Base-by-base conservation (phyloP, 768 basidiomycete genomes). In the Porpolomopsis calyptriformis region DNA sequence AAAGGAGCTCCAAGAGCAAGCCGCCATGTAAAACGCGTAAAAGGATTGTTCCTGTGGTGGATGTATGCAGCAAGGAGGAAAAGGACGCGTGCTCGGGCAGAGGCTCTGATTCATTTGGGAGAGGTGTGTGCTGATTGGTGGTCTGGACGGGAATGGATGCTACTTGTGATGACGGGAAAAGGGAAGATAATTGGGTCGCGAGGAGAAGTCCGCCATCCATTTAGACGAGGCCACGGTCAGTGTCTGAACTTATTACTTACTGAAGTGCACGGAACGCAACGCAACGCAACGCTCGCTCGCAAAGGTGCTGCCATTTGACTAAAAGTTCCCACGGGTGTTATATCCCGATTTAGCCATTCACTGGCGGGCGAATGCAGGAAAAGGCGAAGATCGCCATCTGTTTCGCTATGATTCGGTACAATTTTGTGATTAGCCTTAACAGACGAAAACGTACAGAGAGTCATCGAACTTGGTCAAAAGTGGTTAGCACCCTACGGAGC, bases 1-100 rank as follows among this genome's bases (percentile, higher is more conserved):
- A 85, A 29, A 80, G 57, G 38, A 93, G 74, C 56, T 92, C 86
- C 35, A 89, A 62, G 41, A 88, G 80, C 51, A 78, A 63, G 20
- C 81, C 82, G 37, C 74, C 77, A 50, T 90, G 82, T 45, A 90
- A 68, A 38, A 88, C 72, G 49, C 90, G 82, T 39, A 82, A 62
- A 43, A 90, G 72, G 44, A 91, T 70, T 40, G 81, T 72, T 12
- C 84, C 83, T 2, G 80, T 76, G 29, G 62, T 57, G 11, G 69
- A 65, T 4, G 79, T 70, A 52, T 80, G 71, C 47, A 83, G 67
- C 43, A 79, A 52, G 16, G 73, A 71, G 25, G 82, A 72, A 57
- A 72, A 74, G 10, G 74, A 72, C 38, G 89, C 87, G 68, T 92
- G 89, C 61, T 89, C 85, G 9, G 71, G 61, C 37, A 77, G 78